Conservation (phyloP, 2,329 filamentous ascomycete species). For the Pestalotiopsis sp. region DNA sequence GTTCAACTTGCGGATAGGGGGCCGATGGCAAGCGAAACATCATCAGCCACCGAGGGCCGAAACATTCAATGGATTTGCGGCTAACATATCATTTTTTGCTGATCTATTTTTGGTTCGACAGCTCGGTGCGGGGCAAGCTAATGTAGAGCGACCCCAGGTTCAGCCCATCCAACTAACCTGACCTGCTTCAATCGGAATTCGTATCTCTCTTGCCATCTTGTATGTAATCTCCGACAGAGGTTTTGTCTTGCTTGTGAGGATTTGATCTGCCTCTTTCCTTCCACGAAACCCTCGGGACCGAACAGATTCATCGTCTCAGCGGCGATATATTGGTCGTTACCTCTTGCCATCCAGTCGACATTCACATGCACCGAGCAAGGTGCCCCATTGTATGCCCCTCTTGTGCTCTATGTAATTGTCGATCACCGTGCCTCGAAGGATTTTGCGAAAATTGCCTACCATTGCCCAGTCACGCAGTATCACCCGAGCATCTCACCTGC, state of each 20-base stretch:
- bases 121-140: neutral
- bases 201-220: neutral
- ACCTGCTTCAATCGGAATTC: neutral
- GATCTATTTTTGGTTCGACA: neutral
- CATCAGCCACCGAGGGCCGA: neutral
- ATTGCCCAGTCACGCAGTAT: neutral
- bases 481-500: neutral
- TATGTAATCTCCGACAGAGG: neutral
- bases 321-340: neutral
- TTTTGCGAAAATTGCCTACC: neutral
- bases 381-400: neutral
- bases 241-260: neutral
- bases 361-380: neutral
- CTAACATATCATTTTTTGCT: neutral
- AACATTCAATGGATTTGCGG: neutral
- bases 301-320: neutral
- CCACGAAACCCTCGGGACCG: neutral
- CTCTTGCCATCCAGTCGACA: neutral
- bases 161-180: neutral
- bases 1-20: neutral
- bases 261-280: neutral
- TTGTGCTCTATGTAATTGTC: neutral
- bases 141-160: neutral
- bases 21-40: neutral
- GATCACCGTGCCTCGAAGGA: neutral